A percentile compares a stretch with the other conserved stretches of the same genome.
These are phyloP conservation scores for Dioscorea cayenensis DNA, from an alignment of 116 monocot species.

Conservation along the genomic window DNA sequence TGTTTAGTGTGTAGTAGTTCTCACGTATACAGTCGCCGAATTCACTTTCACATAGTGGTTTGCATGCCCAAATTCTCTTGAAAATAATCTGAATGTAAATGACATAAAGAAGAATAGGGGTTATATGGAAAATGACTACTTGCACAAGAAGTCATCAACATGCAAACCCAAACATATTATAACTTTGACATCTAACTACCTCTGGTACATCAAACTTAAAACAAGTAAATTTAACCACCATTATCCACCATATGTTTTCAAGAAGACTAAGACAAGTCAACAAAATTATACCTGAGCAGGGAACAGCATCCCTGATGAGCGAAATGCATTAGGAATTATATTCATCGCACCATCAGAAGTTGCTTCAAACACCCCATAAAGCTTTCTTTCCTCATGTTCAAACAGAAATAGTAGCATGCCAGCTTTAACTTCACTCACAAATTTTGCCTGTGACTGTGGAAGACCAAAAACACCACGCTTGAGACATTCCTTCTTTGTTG, in stretches of 20 bases:
- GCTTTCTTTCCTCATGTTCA: constrained; percentile 62
- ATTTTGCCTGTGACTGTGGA: constrained; percentile 18
- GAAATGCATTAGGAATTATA: constrained; percentile 56
- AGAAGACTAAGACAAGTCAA: neutral
- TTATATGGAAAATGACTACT: constrained; percentile 2
- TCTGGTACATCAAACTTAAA: neutral
- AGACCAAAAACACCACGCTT: constrained; percentile 54
- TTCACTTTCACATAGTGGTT: constrained; percentile 54
- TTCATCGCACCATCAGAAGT: constrained; percentile 59
- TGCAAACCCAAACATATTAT: neutral
- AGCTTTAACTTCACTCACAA: constrained; percentile 44
- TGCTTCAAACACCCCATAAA: constrained; percentile 82
- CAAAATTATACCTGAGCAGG: constrained; percentile 65
- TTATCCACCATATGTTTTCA: neutral
- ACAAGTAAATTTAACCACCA: neutral
- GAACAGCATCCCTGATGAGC: constrained; percentile 29
- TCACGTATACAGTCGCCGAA: constrained; percentile 58
- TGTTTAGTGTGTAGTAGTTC: constrained; percentile 43
- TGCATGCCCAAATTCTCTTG: constrained; percentile 46
- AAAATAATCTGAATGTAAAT: constrained; percentile 43
- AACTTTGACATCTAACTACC: neutral
- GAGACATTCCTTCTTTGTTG: constrained; percentile 57
- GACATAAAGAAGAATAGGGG: neutral
- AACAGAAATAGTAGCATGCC: constrained; percentile 77
- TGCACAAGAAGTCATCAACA: neutral